Evolutionary conservation across 768 basidiomycete species (phyloP), one percentile per base, ranked within the genome.

Genomic region (Tulasnella sp.): DNA sequence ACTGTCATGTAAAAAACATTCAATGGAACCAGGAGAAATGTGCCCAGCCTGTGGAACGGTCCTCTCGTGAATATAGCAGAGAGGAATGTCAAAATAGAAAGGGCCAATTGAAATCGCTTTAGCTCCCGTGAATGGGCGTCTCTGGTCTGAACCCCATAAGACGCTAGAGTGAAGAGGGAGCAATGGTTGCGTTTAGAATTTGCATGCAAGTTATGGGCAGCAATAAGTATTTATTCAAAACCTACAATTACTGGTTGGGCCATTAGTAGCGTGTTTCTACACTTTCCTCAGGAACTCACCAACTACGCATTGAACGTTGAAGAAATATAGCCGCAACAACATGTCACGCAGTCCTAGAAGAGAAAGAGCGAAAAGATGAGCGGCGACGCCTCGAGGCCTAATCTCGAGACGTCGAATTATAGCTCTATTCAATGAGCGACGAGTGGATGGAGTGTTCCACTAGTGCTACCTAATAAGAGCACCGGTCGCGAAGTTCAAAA

Each of bases 111-210:
- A 14, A 36, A 44, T 74, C 24, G 38, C 10, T 74, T 2, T 74
- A 74, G 73, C 73, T 74, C 73, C 73, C 46, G 4, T 6, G 73
- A 76, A 42, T 76, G 75, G 56, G 48, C 46, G 56, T 58, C 40
- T 42, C 56, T 52, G 38, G 75, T 42, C 62, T 52, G 6, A 52
- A 31, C 27, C 48, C 75, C 48, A 76, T 36, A 52, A 42, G 40
- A 52, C 75, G 48, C 75, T 52, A 44, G 56, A 44, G 48, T 76
- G 40, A 76, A 76, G 75, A 27, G 42, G 48, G 75, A 76, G 75
- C 75, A 39, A 74, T 27, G 31, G 16, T 7, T 39, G 44, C 21
- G 46, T n/a, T 14, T 24, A 44, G 31, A 74, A 40, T n/a, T 12
- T 19, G 24, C 21, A 52, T 4, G 18, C 1, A 52, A 24, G 48